Conservation (phyloP, 257 asterid species). For the Catharanthus roseus region DNA sequence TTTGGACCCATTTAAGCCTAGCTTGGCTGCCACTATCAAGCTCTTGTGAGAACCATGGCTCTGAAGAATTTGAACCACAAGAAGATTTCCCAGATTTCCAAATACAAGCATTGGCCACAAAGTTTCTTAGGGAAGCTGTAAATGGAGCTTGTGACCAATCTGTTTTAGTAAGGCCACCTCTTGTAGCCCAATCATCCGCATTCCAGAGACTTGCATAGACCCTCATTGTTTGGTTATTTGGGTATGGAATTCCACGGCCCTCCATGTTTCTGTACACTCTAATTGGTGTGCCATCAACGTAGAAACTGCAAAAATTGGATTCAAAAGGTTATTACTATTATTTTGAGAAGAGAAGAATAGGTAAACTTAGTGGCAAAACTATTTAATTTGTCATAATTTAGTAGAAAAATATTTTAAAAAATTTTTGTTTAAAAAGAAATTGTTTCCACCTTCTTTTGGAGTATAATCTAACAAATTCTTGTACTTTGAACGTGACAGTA, state of each 20-base stretch:
- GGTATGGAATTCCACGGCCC: constrained; percentile 25
- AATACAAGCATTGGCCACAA: constrained; percentile 27
- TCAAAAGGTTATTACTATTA: too few species aligned
- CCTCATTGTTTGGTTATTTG: constrained; percentile 27
- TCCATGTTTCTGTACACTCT: constrained; percentile 33
- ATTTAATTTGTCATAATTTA: too few species aligned
- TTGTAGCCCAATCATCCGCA: too few species aligned
- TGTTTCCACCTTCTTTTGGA: too few species aligned
- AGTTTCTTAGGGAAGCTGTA: constrained; percentile 20
- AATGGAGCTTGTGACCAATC: constrained; percentile 45
- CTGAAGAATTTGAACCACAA: constrained; percentile 7
- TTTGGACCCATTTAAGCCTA: constrained; percentile 32
- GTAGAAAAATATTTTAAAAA: too few species aligned
- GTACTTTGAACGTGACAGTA: too few species aligned
- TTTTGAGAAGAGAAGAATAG: too few species aligned
- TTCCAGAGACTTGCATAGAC: constrained; percentile 26
- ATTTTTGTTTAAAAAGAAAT: too few species aligned
- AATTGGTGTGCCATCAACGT: constrained; percentile 33
- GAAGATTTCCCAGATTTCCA: constrained; percentile 26
- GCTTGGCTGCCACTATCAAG: constrained; percentile 15
- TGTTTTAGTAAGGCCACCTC: constrained; percentile 43
- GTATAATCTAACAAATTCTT: too few species aligned
- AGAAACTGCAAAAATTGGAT: constrained; percentile 32
- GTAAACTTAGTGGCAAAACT: too few species aligned
- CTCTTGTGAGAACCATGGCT: constrained; percentile 17